These are phyloP conservation scores for Aspergillus baeticus DNA, from an alignment of 495 filamentous ascomycete species.

Conservation along the genomic window DNA sequence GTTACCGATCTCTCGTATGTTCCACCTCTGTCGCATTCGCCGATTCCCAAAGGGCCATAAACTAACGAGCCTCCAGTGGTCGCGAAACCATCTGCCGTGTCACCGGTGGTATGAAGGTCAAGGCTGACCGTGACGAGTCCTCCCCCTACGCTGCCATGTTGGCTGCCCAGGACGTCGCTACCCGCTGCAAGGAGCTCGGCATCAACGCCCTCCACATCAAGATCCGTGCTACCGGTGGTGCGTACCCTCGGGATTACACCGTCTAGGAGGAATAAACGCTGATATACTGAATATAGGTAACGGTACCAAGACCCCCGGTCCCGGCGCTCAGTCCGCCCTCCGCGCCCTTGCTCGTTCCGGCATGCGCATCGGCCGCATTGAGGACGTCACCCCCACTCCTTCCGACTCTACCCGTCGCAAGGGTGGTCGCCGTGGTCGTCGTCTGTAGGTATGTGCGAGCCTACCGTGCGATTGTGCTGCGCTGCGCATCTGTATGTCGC, in stretches of 20 bases:
- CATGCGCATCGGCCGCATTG: constrained; percentile 99
- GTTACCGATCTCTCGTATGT: constrained; percentile 98
- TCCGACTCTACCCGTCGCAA: constrained; percentile 99
- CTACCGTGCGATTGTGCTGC: neutral
- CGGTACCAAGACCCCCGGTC: constrained; percentile 98
- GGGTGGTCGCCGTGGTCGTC: constrained; percentile 99
- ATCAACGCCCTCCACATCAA: constrained; percentile 99
- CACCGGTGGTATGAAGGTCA: constrained; percentile 99
- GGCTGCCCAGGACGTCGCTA: constrained; percentile 90
- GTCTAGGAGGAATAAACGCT: neutral
- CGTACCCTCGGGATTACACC: constrained; percentile 15
- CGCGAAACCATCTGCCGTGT: constrained; percentile 99
- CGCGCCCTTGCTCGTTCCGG: constrained; percentile 96
- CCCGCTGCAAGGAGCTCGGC: constrained; percentile 98
- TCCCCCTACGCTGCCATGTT: constrained; percentile 99
- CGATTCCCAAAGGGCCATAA: neutral
- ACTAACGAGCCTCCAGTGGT: constrained; percentile 65
- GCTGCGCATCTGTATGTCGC: constrained; percentile 8
- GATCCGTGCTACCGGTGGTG: constrained; percentile 98
- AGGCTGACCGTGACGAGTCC: constrained; percentile 99
- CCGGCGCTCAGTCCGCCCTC: constrained; percentile 97
- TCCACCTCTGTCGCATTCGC: constrained; percentile 2
- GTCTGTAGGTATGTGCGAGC: constrained; percentile 69
- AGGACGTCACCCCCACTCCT: constrained; percentile 98
- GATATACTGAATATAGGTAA: constrained; percentile 58